These are phyloP conservation scores for Didymella glomerata DNA, from an alignment of 2,329 filamentous ascomycete genomes.

Conservation along the genomic window DNA sequence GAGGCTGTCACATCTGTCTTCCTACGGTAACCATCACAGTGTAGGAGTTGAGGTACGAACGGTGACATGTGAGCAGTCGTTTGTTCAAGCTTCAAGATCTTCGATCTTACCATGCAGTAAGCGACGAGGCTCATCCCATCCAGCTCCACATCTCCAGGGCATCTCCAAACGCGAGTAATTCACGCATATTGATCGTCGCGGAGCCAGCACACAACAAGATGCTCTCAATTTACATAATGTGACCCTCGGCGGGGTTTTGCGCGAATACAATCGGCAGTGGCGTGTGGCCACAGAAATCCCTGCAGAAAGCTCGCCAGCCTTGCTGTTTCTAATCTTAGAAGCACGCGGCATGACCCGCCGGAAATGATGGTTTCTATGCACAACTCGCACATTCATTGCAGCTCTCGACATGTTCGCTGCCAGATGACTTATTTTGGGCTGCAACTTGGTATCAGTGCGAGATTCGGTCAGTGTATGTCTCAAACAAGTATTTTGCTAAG, in stretches of 20 bases:
- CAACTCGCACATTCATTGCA: neutral
- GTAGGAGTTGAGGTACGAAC: neutral
- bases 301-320: slow-evolving; percentile 16
- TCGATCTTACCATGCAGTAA: slow-evolving; percentile 4
- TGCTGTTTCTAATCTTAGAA: slow-evolving; percentile 24
- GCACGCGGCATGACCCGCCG: slow-evolving; percentile 8
- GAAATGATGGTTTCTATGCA: slow-evolving; percentile 2
- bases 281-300: slow-evolving; percentile 24
- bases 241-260: slow-evolving; percentile 9
- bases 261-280: slow-evolving; percentile 25
- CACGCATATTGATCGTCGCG: slow-evolving; percentile 11
- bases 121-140: neutral
- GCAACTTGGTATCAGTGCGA: neutral
- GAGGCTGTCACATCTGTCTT: neutral
- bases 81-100: slow-evolving; percentile 3
- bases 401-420: neutral
- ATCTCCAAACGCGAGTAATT: neutral
- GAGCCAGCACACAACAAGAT: neutral
- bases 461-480: too few relatives aligned
- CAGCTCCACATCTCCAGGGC: slow-evolving; percentile 12
- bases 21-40: neutral
- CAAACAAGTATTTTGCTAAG: neutral
- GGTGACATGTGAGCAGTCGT: neutral
- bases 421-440: neutral
- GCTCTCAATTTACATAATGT: slow-evolving; percentile 2